A percentile compares a stretch with the other conserved stretches of the same genome.
Conservation (phyloP, 75 land plant species). For the Picea glauca region DNA sequence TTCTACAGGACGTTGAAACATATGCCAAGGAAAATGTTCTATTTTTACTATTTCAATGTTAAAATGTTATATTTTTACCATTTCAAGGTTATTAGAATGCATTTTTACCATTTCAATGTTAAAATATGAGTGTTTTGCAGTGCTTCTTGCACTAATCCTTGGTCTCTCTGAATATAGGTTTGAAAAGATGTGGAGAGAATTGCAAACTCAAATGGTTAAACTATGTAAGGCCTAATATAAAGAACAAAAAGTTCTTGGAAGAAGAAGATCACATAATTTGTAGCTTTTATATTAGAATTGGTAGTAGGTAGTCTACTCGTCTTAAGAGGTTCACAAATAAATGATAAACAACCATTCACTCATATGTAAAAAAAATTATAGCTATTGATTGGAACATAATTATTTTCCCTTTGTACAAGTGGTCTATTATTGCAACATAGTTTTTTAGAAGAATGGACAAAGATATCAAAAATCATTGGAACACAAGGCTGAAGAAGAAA, state of each 20-base stretch:
- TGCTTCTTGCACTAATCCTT: not conserved
- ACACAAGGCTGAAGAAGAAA: conserved; percentile 29
- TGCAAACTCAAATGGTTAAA: conserved; percentile 76
- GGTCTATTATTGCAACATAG: conserved; percentile 91
- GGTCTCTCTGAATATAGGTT: conserved; percentile 22
- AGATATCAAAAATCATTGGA: conserved; percentile 98
- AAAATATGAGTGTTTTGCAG: not conserved
- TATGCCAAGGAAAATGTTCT: conserved; percentile 70
- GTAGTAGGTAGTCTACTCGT: conserved; percentile 38
- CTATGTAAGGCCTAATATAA: conserved; percentile 72
- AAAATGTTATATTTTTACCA: no score
- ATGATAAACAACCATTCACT: not conserved
- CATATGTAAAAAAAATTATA: not conserved
- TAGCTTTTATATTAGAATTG: conserved; percentile 60
- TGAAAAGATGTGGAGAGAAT: conserved; percentile 75
- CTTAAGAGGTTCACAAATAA: not conserved
- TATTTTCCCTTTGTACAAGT: conserved; percentile 29
- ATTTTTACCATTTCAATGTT: not conserved
- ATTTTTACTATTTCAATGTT: conserved; percentile 18
- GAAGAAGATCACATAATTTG: conserved; percentile 67
- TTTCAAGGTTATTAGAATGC: not conserved
- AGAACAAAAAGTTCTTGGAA: conserved; percentile 58
- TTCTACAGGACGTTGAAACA: conserved; percentile 57
- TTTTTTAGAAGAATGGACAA: conserved; percentile 94
- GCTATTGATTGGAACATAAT: not conserved